phyloP scores from a whole-genome alignment of 371 early-diverging fungal species.

The Mucor sp. region DNA sequence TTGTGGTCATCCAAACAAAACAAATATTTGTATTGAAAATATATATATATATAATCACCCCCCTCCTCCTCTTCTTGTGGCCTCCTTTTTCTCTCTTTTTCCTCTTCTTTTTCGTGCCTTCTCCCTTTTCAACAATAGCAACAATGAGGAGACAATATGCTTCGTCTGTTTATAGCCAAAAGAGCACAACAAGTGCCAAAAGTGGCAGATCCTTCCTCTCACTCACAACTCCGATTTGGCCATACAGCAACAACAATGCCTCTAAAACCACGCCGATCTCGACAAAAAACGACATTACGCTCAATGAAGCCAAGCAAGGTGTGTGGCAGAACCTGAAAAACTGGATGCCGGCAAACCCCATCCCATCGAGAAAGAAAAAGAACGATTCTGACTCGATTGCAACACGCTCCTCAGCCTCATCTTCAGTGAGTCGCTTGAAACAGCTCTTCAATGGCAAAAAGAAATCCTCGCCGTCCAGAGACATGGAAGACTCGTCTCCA shows the following conservation, averaged over 20 bases:
- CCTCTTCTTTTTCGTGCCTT: conserved; percentile 13
- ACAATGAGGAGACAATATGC: conserved; percentile 38
- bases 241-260: neutral
- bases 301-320: conserved; percentile 9
- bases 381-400: conserved; percentile 29
- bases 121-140: conserved; percentile 1
- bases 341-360: conserved; percentile 17
- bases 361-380: conserved; percentile 1
- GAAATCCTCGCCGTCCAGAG: neutral
- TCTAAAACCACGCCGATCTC: neutral
- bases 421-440: conserved; percentile 9
- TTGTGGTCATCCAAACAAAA: conserved; percentile 1
- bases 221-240: conserved; percentile 24
- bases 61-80: conserved; percentile 1
- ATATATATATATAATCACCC: neutral
- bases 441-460: conserved; percentile 8
- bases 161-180: conserved; percentile 45
- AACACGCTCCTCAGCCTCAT: conserved; percentile 30
- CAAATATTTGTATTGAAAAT: neutral
- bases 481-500: neutral
- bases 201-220: conserved; percentile 46
- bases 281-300: conserved; percentile 4
- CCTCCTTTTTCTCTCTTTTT: conserved; percentile 15
- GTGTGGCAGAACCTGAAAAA: conserved; percentile 33
- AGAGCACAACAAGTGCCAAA: conserved; percentile 46